Evolutionary conservation across 2,329 filamentous ascomycete genomes (phyloP).

Genomic region (Cladophialophora carrionii): DNA sequence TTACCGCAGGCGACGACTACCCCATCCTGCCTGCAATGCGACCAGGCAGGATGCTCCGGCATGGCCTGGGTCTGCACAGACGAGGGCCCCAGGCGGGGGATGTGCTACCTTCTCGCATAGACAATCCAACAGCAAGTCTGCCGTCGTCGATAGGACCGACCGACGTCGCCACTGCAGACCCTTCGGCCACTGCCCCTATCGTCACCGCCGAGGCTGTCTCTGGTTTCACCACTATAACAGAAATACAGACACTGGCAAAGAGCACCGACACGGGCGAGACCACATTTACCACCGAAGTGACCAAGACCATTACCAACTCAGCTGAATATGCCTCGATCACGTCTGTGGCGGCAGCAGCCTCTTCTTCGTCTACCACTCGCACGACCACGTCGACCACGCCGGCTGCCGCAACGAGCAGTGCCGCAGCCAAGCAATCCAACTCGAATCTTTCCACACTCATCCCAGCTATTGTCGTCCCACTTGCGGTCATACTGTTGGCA

Average conservation of each 20-base stretch:
- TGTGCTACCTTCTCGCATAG: constrained; percentile 28
- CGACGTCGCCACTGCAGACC: constrained; percentile 16
- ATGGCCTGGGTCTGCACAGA: constrained; percentile 22
- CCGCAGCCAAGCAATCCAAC: constrained; percentile 42
- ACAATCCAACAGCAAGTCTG: constrained; percentile 28
- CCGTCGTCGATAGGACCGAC: constrained; percentile 25
- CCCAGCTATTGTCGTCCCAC: constrained; percentile 37
- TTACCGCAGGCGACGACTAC: constrained; percentile 5
- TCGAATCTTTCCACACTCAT: constrained; percentile 39
- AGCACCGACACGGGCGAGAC: constrained; percentile 23
- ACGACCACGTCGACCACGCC: constrained; percentile 45
- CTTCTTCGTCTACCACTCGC: constrained; percentile 45
- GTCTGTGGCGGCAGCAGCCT: constrained; percentile 23
- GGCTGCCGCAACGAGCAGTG: constrained; percentile 46
- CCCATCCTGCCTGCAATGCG: constrained; percentile 26
- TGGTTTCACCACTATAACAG: constrained; percentile 34
- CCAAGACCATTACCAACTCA: constrained; percentile 31
- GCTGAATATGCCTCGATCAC: constrained; percentile 35
- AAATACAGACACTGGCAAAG: constrained; percentile 28
- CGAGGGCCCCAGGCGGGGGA: constrained; percentile 17
- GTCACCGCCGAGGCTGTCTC: constrained; percentile 27
- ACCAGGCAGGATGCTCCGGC: constrained; percentile 33
- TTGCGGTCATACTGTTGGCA: constrained; percentile 33
- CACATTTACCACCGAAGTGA: constrained; percentile 30
- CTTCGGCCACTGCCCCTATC: constrained; percentile 22